phyloP scores from a whole-genome alignment of 768 basidiomycete species.

The Leccinellum luteum region DNA sequence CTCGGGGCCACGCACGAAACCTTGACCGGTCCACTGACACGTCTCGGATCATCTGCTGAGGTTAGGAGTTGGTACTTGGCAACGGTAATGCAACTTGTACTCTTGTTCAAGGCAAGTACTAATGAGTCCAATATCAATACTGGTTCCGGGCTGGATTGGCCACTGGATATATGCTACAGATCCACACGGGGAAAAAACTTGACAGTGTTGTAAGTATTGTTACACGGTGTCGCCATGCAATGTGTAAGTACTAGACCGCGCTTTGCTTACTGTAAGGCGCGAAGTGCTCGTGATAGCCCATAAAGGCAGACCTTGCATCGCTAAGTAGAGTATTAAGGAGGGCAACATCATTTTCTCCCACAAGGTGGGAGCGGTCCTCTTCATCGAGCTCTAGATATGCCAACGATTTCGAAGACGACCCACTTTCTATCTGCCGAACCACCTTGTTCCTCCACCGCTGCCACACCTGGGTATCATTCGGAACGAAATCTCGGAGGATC shows the following conservation, averaged over 20 bases:
- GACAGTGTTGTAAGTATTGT: not conserved
- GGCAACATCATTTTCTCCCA: constrained; percentile 3
- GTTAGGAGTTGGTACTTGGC: not conserved
- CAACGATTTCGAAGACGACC: not conserved
- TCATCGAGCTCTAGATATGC: constrained; percentile 1
- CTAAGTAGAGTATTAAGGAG: constrained; percentile 17
- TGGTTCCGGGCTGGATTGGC: not conserved
- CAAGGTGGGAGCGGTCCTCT: constrained; percentile 9
- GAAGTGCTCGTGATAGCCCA: constrained; percentile 13
- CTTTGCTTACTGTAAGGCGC: not conserved
- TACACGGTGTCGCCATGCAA: not conserved
- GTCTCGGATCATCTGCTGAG: not conserved
- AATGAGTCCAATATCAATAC: not conserved
- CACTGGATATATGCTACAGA: not conserved
- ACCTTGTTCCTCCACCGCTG: constrained; percentile 25
- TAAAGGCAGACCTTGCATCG: constrained; percentile 20
- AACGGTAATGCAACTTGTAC: too few species aligned
- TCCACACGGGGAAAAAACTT: too few species aligned
- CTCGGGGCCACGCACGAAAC: not conserved
- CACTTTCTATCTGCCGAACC: constrained; percentile 11
- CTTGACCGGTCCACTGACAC: not conserved
- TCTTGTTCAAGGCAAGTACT: not conserved
- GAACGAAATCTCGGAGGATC: constrained; percentile 21
- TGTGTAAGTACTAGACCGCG: not conserved
- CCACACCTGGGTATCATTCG: constrained; percentile 26